Base-by-base conservation (phyloP, 202 grass and related monocot genomes). In the Schoenoplectus triqueter region DNA sequence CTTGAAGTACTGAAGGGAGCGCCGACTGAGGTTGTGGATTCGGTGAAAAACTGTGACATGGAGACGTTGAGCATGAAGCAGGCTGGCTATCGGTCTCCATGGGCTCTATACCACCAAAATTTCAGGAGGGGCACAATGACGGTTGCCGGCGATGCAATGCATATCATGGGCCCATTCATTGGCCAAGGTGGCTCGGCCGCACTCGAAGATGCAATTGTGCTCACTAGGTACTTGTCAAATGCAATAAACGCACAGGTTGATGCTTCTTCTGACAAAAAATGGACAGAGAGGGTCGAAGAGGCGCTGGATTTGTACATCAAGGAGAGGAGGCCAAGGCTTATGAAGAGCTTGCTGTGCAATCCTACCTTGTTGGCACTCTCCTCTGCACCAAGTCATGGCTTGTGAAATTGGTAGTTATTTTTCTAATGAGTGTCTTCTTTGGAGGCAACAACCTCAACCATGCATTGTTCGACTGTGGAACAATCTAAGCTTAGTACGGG, bases 101-200 rank as follows among this genome's bases (percentile, higher is more conserved):
- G 90, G 87, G 4, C 88, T 20, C 10, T 92, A 14, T 15, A 54
- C 22, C 17, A 82, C 50, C 47, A 11, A 13, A 42, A 31, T 8
- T 75, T 87, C 40, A 71, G 31, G 6, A 87, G 48, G 46, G 85
- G 87, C 60, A 80, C 82, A 0, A 87, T 88, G 83, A 64, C 66
- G 5, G 80, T 92, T 10, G 88, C 88, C 1, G 88, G 90, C 0
- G 88, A 92, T 44, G 88, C 90, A 0, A 84, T 89, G 88, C 90
- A 90, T 63, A 72, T 73, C 13, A 90, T 88, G 86, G 86, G 83
- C 0, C 80, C 86, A 2, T 88, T 86, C 88, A 59, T 90, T 0
- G 84, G 91, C 80, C 86, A 92, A 64, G 91, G 91, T 6, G 88
- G 91, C 2, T 59, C 50, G 3, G 21, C 84, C 0, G 80, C 66